Evolutionary conservation across 2,329 filamentous ascomycete species (phyloP), one percentile per base, ranked within the genome.

Genomic region (Fusarium pseudograminearum): DNA sequence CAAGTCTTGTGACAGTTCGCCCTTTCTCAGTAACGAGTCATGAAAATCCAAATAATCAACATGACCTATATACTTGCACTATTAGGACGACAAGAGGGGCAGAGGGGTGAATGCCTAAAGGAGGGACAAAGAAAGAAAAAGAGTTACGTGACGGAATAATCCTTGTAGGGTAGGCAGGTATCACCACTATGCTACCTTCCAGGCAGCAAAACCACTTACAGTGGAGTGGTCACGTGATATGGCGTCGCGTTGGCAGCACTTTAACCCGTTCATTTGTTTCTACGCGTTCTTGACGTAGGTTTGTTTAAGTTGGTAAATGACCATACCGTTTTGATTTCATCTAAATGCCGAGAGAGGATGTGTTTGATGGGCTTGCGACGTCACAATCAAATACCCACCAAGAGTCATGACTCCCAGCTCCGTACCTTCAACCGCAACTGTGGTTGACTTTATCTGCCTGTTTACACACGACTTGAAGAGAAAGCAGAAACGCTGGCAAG

Each of bases 401-500:
- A 50, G 42, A 38, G 50, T 42, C 57, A 75, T 75, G 73, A 58
- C 70, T 60, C 57, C 59, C 31, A 42, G 34, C 30, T 28, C 58
- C 4, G 20, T 36, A 8, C 67, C 74, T 18, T 72, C 74, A 5
- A 91, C 90, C 22, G 93, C 94, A 3, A 85, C 87, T 0, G 93
- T 98, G 40, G 83, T 92, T 76, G 93, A 97, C 76, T 97, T 91
- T 78, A 86, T 88, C 66, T 98, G 94, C 78, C 89, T 98, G 7
- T 98, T 93, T 80, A 97, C 94, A 3, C 89, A 93, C 76, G 94
- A 98, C 76, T 79, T 97, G 42, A 89, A 90, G 53, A 89, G 93
- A 58, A 98, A 98, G 81, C 90, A 93, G 73, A 98, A 98, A 78
- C 86, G 93, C 65, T 98, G 94, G 94, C 93, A 97, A 75, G 94